phyloP scores from a whole-genome alignment of 352 stramenopile species.

The Globisporangium ultimum region DNA sequence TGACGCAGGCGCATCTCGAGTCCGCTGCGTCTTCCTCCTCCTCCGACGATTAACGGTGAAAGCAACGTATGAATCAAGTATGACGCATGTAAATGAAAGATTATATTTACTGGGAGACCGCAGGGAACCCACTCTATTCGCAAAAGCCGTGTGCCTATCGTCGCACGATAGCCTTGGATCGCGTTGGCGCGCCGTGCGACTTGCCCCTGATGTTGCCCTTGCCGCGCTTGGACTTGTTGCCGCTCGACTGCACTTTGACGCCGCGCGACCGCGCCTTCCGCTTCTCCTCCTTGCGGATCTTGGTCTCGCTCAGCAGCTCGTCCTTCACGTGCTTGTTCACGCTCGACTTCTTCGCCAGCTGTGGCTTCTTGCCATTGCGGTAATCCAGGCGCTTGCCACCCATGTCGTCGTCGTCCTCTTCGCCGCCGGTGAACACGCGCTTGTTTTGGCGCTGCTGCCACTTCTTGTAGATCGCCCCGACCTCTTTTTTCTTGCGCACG shows the following conservation, averaged over 20 bases:
- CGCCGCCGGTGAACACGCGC: slow-evolving; percentile 64
- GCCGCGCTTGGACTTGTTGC: slow-evolving; percentile 24
- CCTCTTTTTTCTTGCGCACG: slow-evolving; percentile 82
- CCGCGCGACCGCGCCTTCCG: slow-evolving; percentile 80
- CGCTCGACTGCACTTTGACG: slow-evolving; percentile 50
- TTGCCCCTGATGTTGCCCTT: slow-evolving; percentile 57
- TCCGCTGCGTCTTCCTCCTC: background rate
- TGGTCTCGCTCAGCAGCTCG: slow-evolving; percentile 70
- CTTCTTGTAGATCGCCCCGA: slow-evolving; percentile 93
- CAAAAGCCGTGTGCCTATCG: slow-evolving; percentile 18
- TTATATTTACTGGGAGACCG: slow-evolving; percentile 1
- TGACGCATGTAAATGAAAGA: slow-evolving; percentile 1
- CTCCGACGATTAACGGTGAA: slow-evolving; percentile 1
- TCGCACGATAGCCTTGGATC: slow-evolving; percentile 82
- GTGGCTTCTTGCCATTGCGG: slow-evolving; percentile 75
- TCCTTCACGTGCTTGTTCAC: slow-evolving; percentile 82
- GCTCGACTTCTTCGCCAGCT: slow-evolving; percentile 29
- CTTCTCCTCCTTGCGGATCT: slow-evolving; percentile 85
- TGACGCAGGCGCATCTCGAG: slow-evolving; percentile 19
- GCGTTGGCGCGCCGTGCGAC: slow-evolving; percentile 72
- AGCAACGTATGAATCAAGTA: background rate
- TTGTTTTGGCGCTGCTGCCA: slow-evolving; percentile 92
- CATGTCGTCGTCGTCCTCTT: slow-evolving; percentile 60
- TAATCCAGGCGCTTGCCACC: slow-evolving; percentile 61
- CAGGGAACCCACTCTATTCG: background rate